Evolutionary conservation across 352 stramenopile genomes (phyloP).

Genomic region (Phytophthora citricola): DNA sequence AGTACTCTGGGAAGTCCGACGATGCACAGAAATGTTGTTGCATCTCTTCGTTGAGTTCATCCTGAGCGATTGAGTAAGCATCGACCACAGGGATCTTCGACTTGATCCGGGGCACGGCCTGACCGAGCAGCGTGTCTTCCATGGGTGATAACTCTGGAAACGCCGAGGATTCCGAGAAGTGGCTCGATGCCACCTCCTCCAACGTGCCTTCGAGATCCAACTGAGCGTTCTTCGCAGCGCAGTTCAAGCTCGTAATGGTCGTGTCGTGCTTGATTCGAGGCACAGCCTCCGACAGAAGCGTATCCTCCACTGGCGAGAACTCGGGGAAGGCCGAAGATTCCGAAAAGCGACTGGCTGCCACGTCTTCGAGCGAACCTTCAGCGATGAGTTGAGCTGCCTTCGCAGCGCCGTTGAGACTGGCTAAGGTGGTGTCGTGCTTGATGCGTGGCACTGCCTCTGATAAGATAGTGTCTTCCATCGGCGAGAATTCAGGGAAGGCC

Average conservation of each 20-base stretch:
- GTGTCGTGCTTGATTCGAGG: constrained; percentile 7
- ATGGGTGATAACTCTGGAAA: too few species aligned
- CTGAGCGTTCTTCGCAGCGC: constrained; percentile 27
- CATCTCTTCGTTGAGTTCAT: constrained; percentile 45
- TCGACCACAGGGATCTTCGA: constrained; percentile 4
- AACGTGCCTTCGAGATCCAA: constrained; percentile 41
- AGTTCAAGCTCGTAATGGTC: constrained; percentile 22
- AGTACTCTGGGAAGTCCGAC: constrained; percentile 64
- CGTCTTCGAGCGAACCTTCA: too few species aligned
- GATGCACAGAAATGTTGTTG: constrained; percentile 48
- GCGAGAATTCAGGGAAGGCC: constrained; percentile 65
- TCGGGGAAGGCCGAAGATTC: too few species aligned
- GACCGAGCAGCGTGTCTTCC: constrained; percentile 49
- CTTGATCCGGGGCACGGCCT: constrained; percentile 31
- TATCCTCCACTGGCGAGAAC: background rate
- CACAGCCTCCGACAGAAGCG: constrained; percentile 37
- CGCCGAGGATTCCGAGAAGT: constrained; percentile 42
- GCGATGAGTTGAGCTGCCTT: constrained; percentile 10
- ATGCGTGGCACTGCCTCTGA: constrained; percentile 34
- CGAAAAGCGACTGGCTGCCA: too few species aligned
- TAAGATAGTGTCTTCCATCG: constrained; percentile 50
- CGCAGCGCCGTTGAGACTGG: constrained; percentile 33
- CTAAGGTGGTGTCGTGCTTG: background rate
- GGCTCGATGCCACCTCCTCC: constrained; percentile 33
- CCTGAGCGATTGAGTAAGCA: constrained; percentile 31